phyloP scores from a whole-genome alignment of 441 rosid species.

The Geranium incanum region DNA sequence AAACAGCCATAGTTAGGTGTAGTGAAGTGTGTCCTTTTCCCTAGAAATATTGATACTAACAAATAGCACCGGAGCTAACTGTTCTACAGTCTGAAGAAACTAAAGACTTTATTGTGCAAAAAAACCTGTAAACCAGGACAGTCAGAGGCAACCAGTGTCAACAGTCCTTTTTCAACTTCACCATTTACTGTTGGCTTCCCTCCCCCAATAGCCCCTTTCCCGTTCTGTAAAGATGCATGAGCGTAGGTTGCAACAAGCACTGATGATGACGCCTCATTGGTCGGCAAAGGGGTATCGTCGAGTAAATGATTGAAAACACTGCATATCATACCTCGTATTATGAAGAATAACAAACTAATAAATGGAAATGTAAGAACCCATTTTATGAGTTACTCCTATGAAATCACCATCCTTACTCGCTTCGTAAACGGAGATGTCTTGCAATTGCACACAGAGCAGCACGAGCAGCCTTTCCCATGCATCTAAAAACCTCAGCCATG shows the following conservation, averaged over 20 bases:
- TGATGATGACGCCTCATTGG: constrained; percentile 81
- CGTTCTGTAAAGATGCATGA: constrained; percentile 55
- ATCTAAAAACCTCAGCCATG: constrained; percentile 79
- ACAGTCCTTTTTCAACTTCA: constrained; percentile 85
- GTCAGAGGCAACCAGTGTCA: constrained; percentile 77
- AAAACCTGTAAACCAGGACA: constrained; percentile 70
- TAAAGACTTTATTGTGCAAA: constrained; percentile 16
- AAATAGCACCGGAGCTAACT: constrained; percentile 6
- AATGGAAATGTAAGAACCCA: constrained; percentile 6
- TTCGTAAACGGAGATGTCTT: constrained; percentile 82
- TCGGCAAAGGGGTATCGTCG: constrained; percentile 83
- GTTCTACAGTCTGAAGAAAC: constrained; percentile 4
- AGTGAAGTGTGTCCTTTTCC: too few relatives aligned
- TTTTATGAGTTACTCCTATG: neutral
- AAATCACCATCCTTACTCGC: constrained; percentile 70
- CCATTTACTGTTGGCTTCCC: constrained; percentile 49
- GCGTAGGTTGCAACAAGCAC: constrained; percentile 68
- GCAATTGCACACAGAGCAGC: constrained; percentile 78
- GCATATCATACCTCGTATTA: constrained; percentile 25
- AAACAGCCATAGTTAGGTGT: too few relatives aligned
- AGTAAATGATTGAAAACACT: constrained; percentile 86
- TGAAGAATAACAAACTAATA: constrained; percentile 12
- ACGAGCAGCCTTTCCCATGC: constrained; percentile 94
- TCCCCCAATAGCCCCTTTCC: constrained; percentile 61
- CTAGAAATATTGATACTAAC: too few relatives aligned